Evolutionary conservation across 1,139 yeast genomes (phyloP).

Genomic region (Taphrina flavorubra): DNA sequence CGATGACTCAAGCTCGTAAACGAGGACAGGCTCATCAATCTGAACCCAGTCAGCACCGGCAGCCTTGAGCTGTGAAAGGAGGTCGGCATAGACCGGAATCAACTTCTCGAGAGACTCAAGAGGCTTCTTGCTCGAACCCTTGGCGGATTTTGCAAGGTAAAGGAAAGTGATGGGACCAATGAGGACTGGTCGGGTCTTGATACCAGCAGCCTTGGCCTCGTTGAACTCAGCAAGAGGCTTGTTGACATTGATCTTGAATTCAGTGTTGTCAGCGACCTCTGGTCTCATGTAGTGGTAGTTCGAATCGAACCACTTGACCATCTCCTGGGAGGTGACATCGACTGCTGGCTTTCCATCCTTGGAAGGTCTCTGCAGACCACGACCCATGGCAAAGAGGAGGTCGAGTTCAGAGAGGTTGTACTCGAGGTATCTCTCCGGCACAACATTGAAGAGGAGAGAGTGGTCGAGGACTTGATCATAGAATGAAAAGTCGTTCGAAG

Average conservation of each 20-base stretch:
- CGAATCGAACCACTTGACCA: conserved; percentile 99
- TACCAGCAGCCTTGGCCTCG: conserved; percentile 96
- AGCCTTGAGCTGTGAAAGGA: conserved; percentile 80
- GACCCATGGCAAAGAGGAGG: conserved; percentile 98
- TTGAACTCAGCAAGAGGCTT: conserved; percentile 97
- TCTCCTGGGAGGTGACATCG: conserved; percentile 86
- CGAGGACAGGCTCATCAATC: conserved; percentile 96
- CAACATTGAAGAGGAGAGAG: conserved; percentile 88
- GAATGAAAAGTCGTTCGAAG: conserved; percentile 97
- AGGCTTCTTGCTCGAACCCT: conserved; percentile 78
- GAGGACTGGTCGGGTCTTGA: conserved; percentile 95
- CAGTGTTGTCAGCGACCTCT: conserved; percentile 92
- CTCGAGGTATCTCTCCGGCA: conserved; percentile 96
- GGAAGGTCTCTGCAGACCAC: conserved; percentile 98
- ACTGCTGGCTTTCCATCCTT: conserved; percentile 94
- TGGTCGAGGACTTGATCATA: conserved; percentile 96
- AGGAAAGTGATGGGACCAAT: conserved; percentile 96
- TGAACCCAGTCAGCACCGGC: conserved; percentile 97
- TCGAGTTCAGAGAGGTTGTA: conserved; percentile 87
- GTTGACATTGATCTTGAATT: conserved; percentile 92
- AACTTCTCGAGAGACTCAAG: conserved; percentile 91
- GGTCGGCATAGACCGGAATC: conserved; percentile 88
- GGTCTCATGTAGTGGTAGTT: conserved; percentile 99
- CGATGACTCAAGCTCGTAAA: conserved; percentile 85
- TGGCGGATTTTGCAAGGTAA: conserved; percentile 96